Evolutionary conservation across 352 stramenopile species (phyloP).

Genomic region (Globisporangium irregulare): DNA sequence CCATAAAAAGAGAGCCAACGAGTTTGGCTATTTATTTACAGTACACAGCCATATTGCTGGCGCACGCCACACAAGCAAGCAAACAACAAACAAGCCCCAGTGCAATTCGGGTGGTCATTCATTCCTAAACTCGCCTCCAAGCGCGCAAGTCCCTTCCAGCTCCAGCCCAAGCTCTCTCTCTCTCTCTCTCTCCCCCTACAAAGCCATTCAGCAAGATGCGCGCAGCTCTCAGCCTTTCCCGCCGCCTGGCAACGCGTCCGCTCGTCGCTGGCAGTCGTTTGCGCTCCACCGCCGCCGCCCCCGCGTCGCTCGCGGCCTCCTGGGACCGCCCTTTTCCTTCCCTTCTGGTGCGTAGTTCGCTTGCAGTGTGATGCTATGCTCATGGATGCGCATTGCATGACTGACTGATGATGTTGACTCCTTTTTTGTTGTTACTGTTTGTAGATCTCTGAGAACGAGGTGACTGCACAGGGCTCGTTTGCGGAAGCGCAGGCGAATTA

Average conservation of each 20-base stretch:
- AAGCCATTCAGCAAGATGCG: slow-evolving; percentile 25
- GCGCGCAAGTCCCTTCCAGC: slow-evolving; percentile 5
- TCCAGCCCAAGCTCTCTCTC: background rate
- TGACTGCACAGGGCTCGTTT: slow-evolving; percentile 85
- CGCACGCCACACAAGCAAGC: background rate
- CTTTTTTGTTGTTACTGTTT: background rate
- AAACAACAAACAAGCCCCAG: background rate
- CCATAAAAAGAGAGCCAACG: slow-evolving; percentile 2
- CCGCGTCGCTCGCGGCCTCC: slow-evolving; percentile 54
- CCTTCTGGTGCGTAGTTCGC: slow-evolving; percentile 51
- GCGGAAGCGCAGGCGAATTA: slow-evolving; percentile 87
- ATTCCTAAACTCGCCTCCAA: slow-evolving; percentile 18
- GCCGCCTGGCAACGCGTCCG: slow-evolving; percentile 17
- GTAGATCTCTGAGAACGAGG: slow-evolving; percentile 70
- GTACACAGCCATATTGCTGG: background rate
- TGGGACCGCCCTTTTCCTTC: slow-evolving; percentile 81
- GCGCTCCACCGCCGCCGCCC: slow-evolving; percentile 42
- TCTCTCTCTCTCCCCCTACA: background rate
- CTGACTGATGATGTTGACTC: background rate
- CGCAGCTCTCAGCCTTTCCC: slow-evolving; percentile 27
- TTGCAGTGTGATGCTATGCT: background rate
- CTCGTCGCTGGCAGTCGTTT: slow-evolving; percentile 11
- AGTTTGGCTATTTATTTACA: slow-evolving; percentile 9
- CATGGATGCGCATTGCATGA: background rate
- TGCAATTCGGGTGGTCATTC: slow-evolving; percentile 13